Percentiles rank a stretch among this genome's conserved stretches.
These are phyloP conservation scores for Saururus chinensis DNA, from an alignment of 164 flowering plant species.

Conservation along the genomic window DNA sequence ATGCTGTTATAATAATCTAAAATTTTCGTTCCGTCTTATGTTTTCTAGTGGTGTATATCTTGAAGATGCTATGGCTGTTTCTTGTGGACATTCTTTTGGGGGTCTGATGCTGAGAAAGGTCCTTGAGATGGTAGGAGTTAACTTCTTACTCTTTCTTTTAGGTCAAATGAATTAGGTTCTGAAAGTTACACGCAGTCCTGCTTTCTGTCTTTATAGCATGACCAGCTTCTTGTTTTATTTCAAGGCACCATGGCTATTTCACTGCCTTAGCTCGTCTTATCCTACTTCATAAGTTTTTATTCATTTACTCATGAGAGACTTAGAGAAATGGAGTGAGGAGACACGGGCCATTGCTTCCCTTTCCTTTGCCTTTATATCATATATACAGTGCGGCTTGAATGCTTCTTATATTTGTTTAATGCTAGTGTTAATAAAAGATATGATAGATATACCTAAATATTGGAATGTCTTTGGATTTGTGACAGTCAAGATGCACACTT, in stretches of 20 bases:
- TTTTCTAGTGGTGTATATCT: slow-evolving; percentile 73
- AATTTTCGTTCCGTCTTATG: slow-evolving; percentile 6
- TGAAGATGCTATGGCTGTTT: slow-evolving; percentile 86
- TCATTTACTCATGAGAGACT: too few species aligned
- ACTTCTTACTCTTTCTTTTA: background rate
- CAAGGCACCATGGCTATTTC: too few species aligned
- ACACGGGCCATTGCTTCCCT: too few species aligned
- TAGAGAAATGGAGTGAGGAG: too few species aligned
- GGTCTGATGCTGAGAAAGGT: slow-evolving; percentile 82
- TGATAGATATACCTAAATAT: background rate
- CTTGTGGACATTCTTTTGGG: slow-evolving; percentile 98
- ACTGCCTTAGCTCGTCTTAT: too few species aligned
- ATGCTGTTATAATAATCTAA: background rate
- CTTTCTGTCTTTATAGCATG: slow-evolving; percentile 1
- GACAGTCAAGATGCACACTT: slow-evolving; percentile 77
- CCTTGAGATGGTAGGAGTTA: slow-evolving; percentile 47
- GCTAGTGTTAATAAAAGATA: too few species aligned
- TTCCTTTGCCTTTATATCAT: too few species aligned
- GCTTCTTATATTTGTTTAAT: background rate
- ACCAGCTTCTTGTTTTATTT: too few species aligned
- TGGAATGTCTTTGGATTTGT: background rate
- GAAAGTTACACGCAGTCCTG: background rate
- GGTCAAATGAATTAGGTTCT: background rate
- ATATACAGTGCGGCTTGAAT: too few species aligned
- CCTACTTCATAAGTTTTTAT: too few species aligned